phyloP scores from a whole-genome alignment of 306 rosid genomes.

The Quercus dentata region DNA sequence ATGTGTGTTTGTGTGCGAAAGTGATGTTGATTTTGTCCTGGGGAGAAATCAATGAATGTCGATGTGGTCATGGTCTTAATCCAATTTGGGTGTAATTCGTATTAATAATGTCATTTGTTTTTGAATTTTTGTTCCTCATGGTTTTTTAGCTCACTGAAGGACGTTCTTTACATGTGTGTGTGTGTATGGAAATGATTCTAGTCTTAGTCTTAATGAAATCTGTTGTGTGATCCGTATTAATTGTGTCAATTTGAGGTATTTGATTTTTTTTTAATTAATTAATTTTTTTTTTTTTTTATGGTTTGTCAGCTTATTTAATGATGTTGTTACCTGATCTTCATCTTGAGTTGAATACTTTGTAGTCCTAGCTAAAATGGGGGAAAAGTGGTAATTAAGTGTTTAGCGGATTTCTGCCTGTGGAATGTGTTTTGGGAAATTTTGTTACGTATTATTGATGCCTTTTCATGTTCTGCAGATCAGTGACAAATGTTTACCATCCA shows the following conservation, averaged over 20 bases:
- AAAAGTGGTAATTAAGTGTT: background rate
- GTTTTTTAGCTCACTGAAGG: no score
- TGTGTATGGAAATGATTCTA: background rate
- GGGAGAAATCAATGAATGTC: background rate
- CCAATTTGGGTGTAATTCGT: no score
- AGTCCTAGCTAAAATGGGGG: background rate
- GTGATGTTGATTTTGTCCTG: background rate
- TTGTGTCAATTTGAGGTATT: background rate
- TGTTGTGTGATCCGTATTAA: background rate
- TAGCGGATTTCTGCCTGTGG: background rate
- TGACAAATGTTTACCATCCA: constrained; percentile 71
- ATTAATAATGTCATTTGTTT: no score
- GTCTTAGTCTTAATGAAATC: background rate
- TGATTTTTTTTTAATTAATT: no score
- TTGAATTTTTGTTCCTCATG: no score
- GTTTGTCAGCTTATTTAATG: background rate
- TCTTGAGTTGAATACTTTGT: background rate
- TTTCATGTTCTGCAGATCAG: constrained; percentile 59
- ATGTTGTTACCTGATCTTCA: background rate
- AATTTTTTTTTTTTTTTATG: background rate
- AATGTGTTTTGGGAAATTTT: constrained; percentile 1
- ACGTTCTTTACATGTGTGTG: background rate
- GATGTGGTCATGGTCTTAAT: no score
- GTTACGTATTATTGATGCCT: constrained; percentile 13
- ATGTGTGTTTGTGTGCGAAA: background rate